These are phyloP conservation scores for Filobasidium wieringae DNA, from an alignment of 768 basidiomycete genomes.

Conservation along the genomic window DNA sequence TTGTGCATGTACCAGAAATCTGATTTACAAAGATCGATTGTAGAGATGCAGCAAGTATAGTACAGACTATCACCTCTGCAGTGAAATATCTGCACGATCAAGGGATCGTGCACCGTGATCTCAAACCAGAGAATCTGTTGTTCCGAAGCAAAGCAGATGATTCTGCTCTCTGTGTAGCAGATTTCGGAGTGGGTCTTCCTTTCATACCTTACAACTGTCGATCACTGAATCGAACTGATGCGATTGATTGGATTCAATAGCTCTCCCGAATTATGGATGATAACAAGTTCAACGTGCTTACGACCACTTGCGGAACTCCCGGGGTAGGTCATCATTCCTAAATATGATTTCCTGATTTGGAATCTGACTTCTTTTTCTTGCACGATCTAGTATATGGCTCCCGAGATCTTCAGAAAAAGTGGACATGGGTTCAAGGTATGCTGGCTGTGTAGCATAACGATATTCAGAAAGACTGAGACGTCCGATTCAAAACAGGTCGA, in stretches of 20 bases:
- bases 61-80: slow-evolving; percentile 72
- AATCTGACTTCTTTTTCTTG: neutral
- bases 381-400: slow-evolving; percentile 66
- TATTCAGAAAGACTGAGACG: too few relatives aligned
- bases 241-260: neutral
- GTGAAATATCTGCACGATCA: slow-evolving; percentile 83
- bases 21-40: neutral
- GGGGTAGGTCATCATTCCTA: slow-evolving; percentile 45
- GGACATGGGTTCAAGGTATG: slow-evolving; percentile 52
- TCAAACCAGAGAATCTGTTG: slow-evolving; percentile 95
- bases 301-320: slow-evolving; percentile 91
- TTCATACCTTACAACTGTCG: neutral
- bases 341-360: neutral
- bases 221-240: neutral
- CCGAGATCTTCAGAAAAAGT: slow-evolving; percentile 90
- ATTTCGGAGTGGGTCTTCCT: slow-evolving; percentile 69
- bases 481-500: slow-evolving; percentile 65
- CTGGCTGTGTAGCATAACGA: neutral
- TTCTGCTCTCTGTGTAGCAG: slow-evolving; percentile 90
- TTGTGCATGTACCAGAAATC: neutral
- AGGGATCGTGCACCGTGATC: slow-evolving; percentile 89
- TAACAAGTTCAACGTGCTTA: slow-evolving; percentile 71
- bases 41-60: slow-evolving; percentile 78
- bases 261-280: slow-evolving; percentile 68
- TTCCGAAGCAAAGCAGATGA: slow-evolving; percentile 83